A percentile compares a stretch with the other conserved stretches of the same genome.
These are phyloP conservation scores for Ustulina deusta DNA, from an alignment of 2,329 filamentous ascomycete species.

Conservation along the genomic window DNA sequence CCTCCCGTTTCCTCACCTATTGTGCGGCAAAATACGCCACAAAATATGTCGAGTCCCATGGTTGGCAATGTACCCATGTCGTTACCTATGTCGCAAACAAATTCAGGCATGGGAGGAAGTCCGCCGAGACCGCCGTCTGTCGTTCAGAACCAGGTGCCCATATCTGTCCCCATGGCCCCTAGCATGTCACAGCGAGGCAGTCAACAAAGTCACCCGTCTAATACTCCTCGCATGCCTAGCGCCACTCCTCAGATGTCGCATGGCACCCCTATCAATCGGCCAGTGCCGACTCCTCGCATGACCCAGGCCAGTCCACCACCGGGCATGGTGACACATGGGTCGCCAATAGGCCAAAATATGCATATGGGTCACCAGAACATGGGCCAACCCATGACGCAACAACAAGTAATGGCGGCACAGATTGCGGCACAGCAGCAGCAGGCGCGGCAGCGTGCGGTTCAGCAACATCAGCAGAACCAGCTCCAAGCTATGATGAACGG, in stretches of 20 bases:
- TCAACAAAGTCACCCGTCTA: conserved; percentile 73
- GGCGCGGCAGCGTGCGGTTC: conserved; percentile 33
- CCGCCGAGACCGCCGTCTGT: conserved; percentile 75
- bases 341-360: conserved; percentile 65
- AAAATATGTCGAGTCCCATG: conserved; percentile 74
- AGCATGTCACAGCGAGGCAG: conserved; percentile 74
- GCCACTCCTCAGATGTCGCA: conserved; percentile 72
- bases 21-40: conserved; percentile 71
- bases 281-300: conserved; percentile 70
- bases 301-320: conserved; percentile 72
- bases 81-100: conserved; percentile 72
- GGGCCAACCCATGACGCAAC: conserved; percentile 48
- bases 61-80: conserved; percentile 73
- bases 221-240: conserved; percentile 72
- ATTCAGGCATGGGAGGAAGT: conserved; percentile 76
- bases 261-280: conserved; percentile 69
- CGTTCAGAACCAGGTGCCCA: conserved; percentile 68
- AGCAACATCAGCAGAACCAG: conserved; percentile 47
- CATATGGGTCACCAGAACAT: conserved; percentile 63
- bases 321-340: conserved; percentile 68
- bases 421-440: conserved; percentile 59
- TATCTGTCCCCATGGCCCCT: conserved; percentile 70
- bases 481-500: conserved; percentile 50
- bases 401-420: conserved; percentile 58
- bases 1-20: conserved; percentile 76